Base-by-base conservation (phyloP, 352 stramenopile species). In the Pythium phragmiticola region DNA sequence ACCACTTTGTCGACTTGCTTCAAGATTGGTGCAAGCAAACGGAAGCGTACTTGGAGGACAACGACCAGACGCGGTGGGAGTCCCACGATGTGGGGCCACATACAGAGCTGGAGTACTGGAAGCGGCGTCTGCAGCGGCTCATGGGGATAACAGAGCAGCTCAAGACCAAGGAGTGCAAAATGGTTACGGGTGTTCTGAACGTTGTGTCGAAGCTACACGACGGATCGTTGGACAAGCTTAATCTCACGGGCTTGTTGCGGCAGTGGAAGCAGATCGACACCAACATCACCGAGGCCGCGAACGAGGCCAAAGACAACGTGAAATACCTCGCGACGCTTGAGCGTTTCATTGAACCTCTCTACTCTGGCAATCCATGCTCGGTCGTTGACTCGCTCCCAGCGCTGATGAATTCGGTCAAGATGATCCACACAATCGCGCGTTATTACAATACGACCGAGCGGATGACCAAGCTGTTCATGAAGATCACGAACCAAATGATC, bases 401-500 rank as follows among this genome's bases (percentile, higher is more conserved):
- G 37, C 83, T 99, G 6, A 98, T 99, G 80, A 99, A 99, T 77
- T 98, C 92, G 28, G 99, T 99, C 80, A 99, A 99, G 82, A 99
- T 99, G 97, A 99, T 99, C 63, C 96, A 99, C 70, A 98, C 95
- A 11, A 99, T 99, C 64, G 94, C 96, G 59, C 81, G 97, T 48
- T 99, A 99, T 66, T 99, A 99, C 83, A 99, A 99, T 73, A 99
- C 95, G 19, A 97, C 88, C 8, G 96, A 99, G 69, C 85, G 96
- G 28, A 99, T 99, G 89, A 94, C 94, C 0, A 97, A 93, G 37
- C 80, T 99, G 55, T 98, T 99, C 59, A 87, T 87, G 5, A 99
- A 99, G 74, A 99, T 99, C 66, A 99, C 97, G 0, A 97, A 99
- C 73, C 97, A 99, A 73, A 99, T 99, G 95, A 99, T 99, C 69